Evolutionary conservation across 208 protist species (phyloP).

Genomic region (Wallacemonas sp.): DNA sequence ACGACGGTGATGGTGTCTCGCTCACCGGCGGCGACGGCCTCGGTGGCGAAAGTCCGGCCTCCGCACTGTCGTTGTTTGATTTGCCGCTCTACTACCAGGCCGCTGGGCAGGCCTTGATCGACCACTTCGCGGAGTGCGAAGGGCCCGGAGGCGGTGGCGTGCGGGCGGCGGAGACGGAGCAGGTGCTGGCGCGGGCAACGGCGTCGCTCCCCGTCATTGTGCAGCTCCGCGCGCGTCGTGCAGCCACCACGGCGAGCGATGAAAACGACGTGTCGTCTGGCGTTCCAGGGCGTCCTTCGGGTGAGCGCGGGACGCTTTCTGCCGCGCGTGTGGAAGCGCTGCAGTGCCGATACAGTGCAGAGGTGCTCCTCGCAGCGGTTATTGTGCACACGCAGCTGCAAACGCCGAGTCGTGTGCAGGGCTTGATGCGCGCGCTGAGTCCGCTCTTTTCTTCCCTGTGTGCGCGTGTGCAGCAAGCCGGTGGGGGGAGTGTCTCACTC

Average conservation of each 20-base stretch:
- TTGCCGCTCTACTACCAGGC: constrained; percentile 72
- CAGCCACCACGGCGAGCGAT: background rate
- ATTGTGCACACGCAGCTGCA: constrained; percentile 76
- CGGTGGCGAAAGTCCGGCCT: no score
- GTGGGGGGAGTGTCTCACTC: constrained; percentile 17
- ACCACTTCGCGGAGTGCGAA: constrained; percentile 40
- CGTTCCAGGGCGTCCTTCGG: no score
- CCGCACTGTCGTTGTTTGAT: constrained; percentile 43
- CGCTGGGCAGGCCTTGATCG: constrained; percentile 37
- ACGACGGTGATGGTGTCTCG: constrained; percentile 11
- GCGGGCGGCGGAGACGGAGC: constrained; percentile 43
- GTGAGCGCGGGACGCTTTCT: constrained; percentile 19
- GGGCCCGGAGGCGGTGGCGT: constrained; percentile 20
- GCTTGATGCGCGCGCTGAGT: constrained; percentile 57
- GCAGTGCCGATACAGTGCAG: constrained; percentile 52
- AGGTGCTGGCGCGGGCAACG: constrained; percentile 35
- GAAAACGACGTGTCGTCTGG: no score
- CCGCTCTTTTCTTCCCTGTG: constrained; percentile 49
- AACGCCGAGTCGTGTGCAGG: constrained; percentile 59
- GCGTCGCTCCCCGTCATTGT: constrained; percentile 62
- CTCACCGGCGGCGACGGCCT: background rate
- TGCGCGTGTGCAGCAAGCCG: constrained; percentile 9
- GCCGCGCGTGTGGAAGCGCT: constrained; percentile 35
- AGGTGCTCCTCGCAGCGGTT: constrained; percentile 71
- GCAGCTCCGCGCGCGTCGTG: constrained; percentile 59